Evolutionary conservation across 2,329 filamentous ascomycete species (phyloP), one percentile per base, ranked within the genome.

Genomic region (Apiospora marii): DNA sequence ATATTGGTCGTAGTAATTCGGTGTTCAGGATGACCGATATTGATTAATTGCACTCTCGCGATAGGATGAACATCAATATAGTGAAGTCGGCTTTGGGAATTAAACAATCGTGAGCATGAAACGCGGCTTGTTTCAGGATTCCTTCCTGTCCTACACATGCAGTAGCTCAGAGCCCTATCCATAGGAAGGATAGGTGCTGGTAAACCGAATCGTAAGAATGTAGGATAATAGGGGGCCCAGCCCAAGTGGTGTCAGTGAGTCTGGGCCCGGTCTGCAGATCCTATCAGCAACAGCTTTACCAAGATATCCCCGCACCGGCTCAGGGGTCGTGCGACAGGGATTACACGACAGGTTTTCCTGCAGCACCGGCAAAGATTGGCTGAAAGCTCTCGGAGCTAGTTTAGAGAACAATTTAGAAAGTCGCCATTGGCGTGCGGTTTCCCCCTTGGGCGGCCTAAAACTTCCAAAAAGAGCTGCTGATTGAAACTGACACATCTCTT

Each of bases 291-390:
- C 51, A 41, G 58, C 58, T 64, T 19, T 34, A 24, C 19, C 34
- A 64, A 41, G 58, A 41, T n/a, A 64, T 64, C 58, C 58, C 58
- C 30, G 58, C 58, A 64, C 30, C 58, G 34, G 30, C 19, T 41
- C 58, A 64, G 58, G 58, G 58, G 58, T 24, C 19, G 37, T 19
- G 34, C 22, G 58, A 64, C 58, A 64, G 58, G 58, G 58, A 22
- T 41, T 41, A 4, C 13, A 41, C 22, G 58, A 41, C 58, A 41
- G 34, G 12, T 41, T 41, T 41, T 64, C 30, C 30, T 64, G 58
- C 58, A 41, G 22, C 34, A 24, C 34, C 16, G 22, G 58, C 58
- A 64, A 41, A 64, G 58, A 64, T 41, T 64, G 58, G 34, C 34
- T 64, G 34, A 41, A n/a, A 34, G 4, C 58, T 41, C 58, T 7